phyloP scores from a whole-genome alignment of 371 early-diverging fungal genomes.

The Globomyces sp. region DNA sequence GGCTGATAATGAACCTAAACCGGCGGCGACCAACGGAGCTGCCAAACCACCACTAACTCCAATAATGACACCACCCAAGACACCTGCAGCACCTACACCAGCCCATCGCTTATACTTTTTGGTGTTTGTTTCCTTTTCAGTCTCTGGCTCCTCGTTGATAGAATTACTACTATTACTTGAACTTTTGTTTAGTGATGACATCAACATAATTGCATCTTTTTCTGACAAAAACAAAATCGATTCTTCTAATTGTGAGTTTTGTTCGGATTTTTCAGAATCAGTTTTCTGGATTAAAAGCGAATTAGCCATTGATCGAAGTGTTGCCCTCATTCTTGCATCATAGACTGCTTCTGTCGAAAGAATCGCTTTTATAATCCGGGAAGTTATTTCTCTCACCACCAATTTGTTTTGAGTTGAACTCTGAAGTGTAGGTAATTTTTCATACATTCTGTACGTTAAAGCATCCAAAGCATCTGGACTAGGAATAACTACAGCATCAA shows the following conservation, averaged over 20 bases:
- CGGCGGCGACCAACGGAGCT: constrained; percentile 32
- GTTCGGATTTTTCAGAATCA: not conserved
- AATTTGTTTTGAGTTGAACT: not conserved
- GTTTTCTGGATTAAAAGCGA: not conserved
- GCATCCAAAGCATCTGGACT: not conserved
- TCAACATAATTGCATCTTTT: not conserved
- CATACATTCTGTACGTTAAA: not conserved
- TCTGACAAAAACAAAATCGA: not conserved
- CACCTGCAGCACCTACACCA: constrained; percentile 24
- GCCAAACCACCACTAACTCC: constrained; percentile 35
- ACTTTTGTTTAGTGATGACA: not conserved
- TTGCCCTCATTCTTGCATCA: not conserved
- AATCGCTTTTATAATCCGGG: not conserved
- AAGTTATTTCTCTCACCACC: not conserved
- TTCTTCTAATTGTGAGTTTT: not conserved
- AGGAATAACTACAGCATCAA: not conserved
- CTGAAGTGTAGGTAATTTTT: not conserved
- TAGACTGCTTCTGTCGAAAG: not conserved
- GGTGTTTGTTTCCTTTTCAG: not conserved
- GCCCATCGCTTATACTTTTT: constrained; percentile 1
- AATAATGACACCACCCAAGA: constrained; percentile 25
- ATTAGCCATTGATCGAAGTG: not conserved
- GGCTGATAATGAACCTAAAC: constrained; percentile 18
- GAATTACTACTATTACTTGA: not conserved
- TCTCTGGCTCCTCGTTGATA: not conserved